Base-by-base conservation (phyloP, 805 yeast genomes). In the Vanderwaltozyma polyspora region DNA sequence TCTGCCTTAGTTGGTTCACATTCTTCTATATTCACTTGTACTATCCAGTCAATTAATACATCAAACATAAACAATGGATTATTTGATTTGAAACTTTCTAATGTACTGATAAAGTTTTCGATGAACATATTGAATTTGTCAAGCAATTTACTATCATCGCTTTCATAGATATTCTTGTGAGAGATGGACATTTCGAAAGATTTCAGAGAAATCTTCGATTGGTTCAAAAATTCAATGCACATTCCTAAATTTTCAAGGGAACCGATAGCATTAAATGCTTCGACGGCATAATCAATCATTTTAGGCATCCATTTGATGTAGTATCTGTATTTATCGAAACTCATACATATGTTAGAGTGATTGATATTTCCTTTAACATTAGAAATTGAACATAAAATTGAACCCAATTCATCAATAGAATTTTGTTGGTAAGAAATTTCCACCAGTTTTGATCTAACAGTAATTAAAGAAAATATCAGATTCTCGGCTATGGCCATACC, bases 401-500 rank as follows among this genome's bases (percentile, higher is more conserved):
- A 13, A 17, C 57, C 44, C 6, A 56, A 33, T 1, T 23, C 22
- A 3, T 40, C 44, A 15, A 60, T 30, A 19, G 38, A 41, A 3
- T 39, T 34, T 28, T 42, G 51, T 5, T 44, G 38, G 1, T 32
- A 15, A 8, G 59, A 44, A 7, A 60, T 30, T 11, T 56, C 53
- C 2, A 47, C 40, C 22, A 79, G 42, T 1, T 78, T 70, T 12
- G 60, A 56, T 44, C 84, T 67, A 17, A 67, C 61, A 2, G 71
- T 65, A 13, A 80, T 62, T 41, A 86, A 55, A 2, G 72, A 61
- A 37, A 68, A 71, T 3, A 86, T 53, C 32, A 84, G 52, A 52
- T 84, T 78, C 48, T 89, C 96, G 2, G 75, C 62, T 7, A 76
- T 75, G 7, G 86, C 85, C 46, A 85, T 62, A 25, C 86, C 93